Base-by-base conservation (phyloP, 169 alveolate genomes). In the Eimeria brunetti region DNA sequence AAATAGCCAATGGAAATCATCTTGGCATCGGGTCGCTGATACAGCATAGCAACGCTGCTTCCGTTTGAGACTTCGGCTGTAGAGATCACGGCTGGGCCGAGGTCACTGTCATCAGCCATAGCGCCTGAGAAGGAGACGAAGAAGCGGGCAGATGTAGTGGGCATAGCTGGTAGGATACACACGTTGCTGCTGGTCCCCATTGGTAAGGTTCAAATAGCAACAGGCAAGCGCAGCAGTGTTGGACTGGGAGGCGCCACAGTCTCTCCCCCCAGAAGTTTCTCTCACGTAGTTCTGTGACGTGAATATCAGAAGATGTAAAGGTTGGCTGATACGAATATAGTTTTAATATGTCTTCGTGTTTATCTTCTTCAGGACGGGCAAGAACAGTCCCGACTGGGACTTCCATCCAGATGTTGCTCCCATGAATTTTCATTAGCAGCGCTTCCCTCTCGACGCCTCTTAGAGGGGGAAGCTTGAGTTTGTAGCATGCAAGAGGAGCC, bases 361-460 rank as follows among this genome's bases (percentile, higher is more conserved):
- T 38, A 22, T 18, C 60, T 18, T 38, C 81, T 33, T 14, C 51
- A 62, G 93, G 46, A 22, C 3, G 83, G 38, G 84, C 80, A 33
- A 86, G 81, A 27, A 86, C 36, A 36, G 93, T 38, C 22, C 84
- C 93, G 30, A 46, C 93, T 36, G 93, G 93, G 53, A 86, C 12
- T 44, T 86, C 93, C 93, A 86, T 86, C 93, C 93, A 86, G 46
- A 24, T 12, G 83, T 20, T 64, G 67, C 83, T 86, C 53, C 93
- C 93, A 14, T 49, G 80, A 33, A 86, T 71, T 75, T 86, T 71
- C 83, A 46, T 60, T 38, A 86, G 38, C 69, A 86, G 83, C n/a
- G 81, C 93, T 16, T 86, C 93, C 75, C 93, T 60, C 64, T 62
- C 83, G 38, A 24, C 51, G 41, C 38, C n/a, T 41, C 53, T 20